Conservation (phyloP, 805 yeast genomes). For the Starmerella khaoyaiensis region DNA sequence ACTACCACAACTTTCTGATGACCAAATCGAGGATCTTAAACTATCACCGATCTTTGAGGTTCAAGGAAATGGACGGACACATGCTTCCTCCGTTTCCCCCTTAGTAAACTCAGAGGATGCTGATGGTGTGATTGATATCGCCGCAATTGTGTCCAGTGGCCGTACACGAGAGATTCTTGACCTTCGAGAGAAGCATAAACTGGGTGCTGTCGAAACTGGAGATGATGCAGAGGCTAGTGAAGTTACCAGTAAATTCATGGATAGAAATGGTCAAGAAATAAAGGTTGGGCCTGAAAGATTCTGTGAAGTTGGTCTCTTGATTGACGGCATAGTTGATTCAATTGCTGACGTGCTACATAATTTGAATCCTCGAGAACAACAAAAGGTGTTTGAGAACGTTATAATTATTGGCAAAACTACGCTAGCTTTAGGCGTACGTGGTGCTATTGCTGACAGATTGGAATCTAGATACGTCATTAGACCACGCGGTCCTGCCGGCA, state of each 20-base stretch:
- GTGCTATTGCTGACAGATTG: constrained; percentile 49
- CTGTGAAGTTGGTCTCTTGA: constrained; percentile 55
- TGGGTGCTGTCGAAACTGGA: constrained; percentile 25
- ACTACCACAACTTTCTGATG: constrained; percentile 44
- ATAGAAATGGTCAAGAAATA: constrained; percentile 42
- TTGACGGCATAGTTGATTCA: constrained; percentile 41
- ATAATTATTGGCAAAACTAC: constrained; percentile 69
- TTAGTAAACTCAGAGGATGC: constrained; percentile 31
- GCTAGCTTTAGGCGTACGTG: constrained; percentile 61
- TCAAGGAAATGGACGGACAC: constrained; percentile 53
- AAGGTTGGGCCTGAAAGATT: constrained; percentile 82
- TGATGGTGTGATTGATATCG: constrained; percentile 75
- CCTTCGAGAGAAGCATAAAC: constrained; percentile 42
- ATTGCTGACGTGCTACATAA: constrained; percentile 41
- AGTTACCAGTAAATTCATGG: constrained; percentile 60
- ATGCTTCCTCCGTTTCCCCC: constrained; percentile 34
- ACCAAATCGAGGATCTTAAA: constrained; percentile 65
- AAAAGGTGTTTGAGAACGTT: constrained; percentile 73
- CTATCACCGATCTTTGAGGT: constrained; percentile 67
- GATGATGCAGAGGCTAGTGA: constrained; percentile 47
- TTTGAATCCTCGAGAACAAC: constrained; percentile 58
- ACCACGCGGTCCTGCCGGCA: constrained; percentile 16
- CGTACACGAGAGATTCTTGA: constrained; percentile 58
- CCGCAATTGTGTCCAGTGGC: constrained; percentile 72
- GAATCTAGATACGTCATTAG: constrained; percentile 41